phyloP scores from a whole-genome alignment of 2,329 filamentous ascomycete genomes.

The Fusarium sp. region DNA sequence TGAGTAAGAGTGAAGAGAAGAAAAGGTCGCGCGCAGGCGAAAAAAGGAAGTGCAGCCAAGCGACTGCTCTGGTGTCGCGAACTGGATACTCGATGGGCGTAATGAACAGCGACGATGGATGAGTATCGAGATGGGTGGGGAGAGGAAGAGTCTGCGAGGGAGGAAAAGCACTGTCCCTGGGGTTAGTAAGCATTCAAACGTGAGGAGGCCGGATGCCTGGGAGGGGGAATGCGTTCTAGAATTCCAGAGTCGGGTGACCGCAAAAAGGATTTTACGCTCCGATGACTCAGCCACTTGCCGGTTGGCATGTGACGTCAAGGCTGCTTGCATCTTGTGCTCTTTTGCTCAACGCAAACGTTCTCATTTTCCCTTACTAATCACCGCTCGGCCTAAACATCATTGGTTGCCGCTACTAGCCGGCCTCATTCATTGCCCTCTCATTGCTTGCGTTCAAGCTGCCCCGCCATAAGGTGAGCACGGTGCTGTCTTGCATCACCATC shows the following conservation, averaged over 20 bases:
- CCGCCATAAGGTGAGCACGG: conserved; percentile 41
- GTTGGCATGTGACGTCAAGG: not conserved
- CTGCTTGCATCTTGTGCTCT: not conserved
- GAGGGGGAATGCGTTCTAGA: not conserved
- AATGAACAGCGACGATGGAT: conserved; percentile 26
- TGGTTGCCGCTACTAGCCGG: conserved; percentile 48
- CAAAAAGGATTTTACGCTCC: conserved; percentile 24
- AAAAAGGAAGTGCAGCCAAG: not conserved
- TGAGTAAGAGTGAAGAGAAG: not conserved
- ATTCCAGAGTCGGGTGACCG: not conserved
- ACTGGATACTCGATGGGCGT: conserved; percentile 32
- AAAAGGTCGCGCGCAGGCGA: not conserved
- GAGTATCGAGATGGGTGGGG: conserved; percentile 28
- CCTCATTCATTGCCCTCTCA: conserved; percentile 9
- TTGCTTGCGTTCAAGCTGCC: conserved; percentile 31
- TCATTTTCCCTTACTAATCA: conserved; percentile 38
- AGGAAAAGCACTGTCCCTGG: conserved; percentile 15
- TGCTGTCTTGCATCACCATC: conserved; percentile 36
- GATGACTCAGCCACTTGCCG: not conserved
- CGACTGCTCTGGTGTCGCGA: conserved; percentile 14
- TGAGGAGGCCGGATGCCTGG: not conserved
- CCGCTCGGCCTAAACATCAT: conserved; percentile 27
- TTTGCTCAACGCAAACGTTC: conserved; percentile 11
- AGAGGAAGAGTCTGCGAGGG: conserved; percentile 37
- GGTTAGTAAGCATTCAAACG: conserved; percentile 30